Evolutionary conservation across 257 asterid genomes (phyloP), one percentile per base, ranked within the genome.

Genomic region (Solanum rostratum): DNA sequence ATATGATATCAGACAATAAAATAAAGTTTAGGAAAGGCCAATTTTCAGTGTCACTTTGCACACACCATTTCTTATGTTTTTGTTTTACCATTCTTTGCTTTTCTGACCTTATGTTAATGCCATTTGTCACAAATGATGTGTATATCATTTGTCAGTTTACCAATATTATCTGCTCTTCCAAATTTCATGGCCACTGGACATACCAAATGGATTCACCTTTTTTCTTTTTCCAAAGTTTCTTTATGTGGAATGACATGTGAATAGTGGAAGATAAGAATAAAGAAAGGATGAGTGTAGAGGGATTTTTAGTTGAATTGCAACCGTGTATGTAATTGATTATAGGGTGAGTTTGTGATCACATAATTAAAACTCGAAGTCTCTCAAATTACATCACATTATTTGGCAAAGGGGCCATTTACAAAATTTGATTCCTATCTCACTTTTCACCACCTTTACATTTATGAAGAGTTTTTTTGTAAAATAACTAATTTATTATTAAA

Each of bases 101-200:
- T 46, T 69, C 68, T 69, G 83, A 87, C 57, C 86, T 88, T 33
- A 14, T 45, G 39, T 53, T 11, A 27, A 55, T 49, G 24, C 39
- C 50, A 87, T 76, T 76, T 86, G 87, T 83, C 69, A 65, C 12
- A 3, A 50, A 41, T 37, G 85, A 88, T 86, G 24, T 49, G 83
- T 78, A 83, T 81, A 69, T 84, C 85, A 45, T 85, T 69, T 74
- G 65, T 89, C 91, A 85, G 90, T 63, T 91, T 83, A 84, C 87
- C 92, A 82, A 86, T 59, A 76, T 71, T 86, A 86, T 89, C 92
- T 86, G 85, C 92, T 90, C 87, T 88, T 5, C 45, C 30, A n/a
- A n/a, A 7, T 71, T 70, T 71, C 79, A 20, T 70, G 10, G 33
- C 33, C 30, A 70, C 19, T 43, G 1, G 19, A 41, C 79, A 7